Percentiles rank a stretch among this genome's conserved stretches.
phyloP scores from a whole-genome alignment of 352 stramenopile species.

The Phytophthora lateralis region DNA sequence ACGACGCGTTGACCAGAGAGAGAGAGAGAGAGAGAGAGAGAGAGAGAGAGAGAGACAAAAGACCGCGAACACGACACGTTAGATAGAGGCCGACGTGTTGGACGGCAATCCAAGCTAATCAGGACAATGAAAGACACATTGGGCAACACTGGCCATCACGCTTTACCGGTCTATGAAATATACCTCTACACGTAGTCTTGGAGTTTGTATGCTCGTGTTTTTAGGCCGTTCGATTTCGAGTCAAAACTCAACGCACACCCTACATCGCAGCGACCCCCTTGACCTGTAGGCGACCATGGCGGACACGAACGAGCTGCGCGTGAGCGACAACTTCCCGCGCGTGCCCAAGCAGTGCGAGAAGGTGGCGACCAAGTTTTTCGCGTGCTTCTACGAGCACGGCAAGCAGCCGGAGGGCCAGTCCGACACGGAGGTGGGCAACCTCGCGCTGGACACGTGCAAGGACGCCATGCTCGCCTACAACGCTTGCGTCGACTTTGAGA shows the following conservation, averaged over 20 bases:
- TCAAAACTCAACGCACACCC: slow-evolving; percentile 35
- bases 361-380: slow-evolving; percentile 74
- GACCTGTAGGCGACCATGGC: slow-evolving; percentile 19
- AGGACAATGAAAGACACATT: slow-evolving; percentile 22
- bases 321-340: slow-evolving; percentile 82
- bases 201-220: slow-evolving; percentile 54
- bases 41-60: slow-evolving; percentile 9
- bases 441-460: slow-evolving; percentile 62
- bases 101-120: slow-evolving; percentile 15
- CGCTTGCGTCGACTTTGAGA: slow-evolving; percentile 65
- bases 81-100: slow-evolving; percentile 32
- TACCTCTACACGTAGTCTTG: slow-evolving; percentile 28
- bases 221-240: slow-evolving; percentile 21
- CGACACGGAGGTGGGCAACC: slow-evolving; percentile 71
- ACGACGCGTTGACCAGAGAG: background rate
- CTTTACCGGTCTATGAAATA: no score
- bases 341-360: slow-evolving; percentile 75
- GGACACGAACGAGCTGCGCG: slow-evolving; percentile 51
- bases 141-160: no score
- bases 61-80: slow-evolving; percentile 17
- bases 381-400: slow-evolving; percentile 83
- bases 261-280: slow-evolving; percentile 13
- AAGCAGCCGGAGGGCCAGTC: slow-evolving; percentile 64
- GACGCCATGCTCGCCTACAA: slow-evolving; percentile 72
- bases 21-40: slow-evolving; percentile 14